Conservation (phyloP, 306 rosid genomes). For the Begonia fuchsioides region DNA sequence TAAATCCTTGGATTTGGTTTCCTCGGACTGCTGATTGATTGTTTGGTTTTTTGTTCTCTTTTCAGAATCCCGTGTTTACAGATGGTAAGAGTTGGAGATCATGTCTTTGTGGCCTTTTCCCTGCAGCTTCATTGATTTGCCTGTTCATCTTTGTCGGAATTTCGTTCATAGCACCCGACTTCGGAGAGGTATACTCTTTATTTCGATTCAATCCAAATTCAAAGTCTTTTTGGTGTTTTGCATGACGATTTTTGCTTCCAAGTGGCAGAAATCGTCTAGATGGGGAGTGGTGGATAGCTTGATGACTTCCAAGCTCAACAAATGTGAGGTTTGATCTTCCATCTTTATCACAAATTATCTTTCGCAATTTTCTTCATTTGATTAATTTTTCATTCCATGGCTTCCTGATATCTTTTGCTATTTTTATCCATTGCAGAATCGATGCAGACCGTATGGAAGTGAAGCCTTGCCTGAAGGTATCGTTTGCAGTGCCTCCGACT, state of each 20-base stretch:
- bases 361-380: too few species aligned
- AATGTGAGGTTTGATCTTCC: slow-evolving; percentile 53
- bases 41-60: slow-evolving; percentile 3
- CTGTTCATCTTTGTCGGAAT: slow-evolving; percentile 22
- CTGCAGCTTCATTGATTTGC: slow-evolving; percentile 33
- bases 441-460: slow-evolving; percentile 57
- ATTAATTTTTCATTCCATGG: background rate
- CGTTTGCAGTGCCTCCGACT: slow-evolving; percentile 39
- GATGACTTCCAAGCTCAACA: slow-evolving; percentile 12
- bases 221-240: background rate
- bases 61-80: slow-evolving; percentile 22
- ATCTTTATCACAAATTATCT: background rate
- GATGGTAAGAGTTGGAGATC: slow-evolving; percentile 30
- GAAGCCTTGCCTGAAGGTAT: slow-evolving; percentile 70
- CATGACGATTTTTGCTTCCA: background rate
- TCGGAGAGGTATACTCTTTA: slow-evolving; percentile 33
- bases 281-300: slow-evolving; percentile 21
- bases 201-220: background rate
- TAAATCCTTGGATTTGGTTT: too few species aligned
- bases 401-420: slow-evolving; percentile 2
- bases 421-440: slow-evolving; percentile 40
- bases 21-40: too few species aligned
- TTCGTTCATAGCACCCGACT: slow-evolving; percentile 19
- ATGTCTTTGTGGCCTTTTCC: slow-evolving; percentile 28
- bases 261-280: slow-evolving; percentile 22